phyloP scores from a whole-genome alignment of 1,284 basidiomycete genomes.

The Exsudoporus floridanus region DNA sequence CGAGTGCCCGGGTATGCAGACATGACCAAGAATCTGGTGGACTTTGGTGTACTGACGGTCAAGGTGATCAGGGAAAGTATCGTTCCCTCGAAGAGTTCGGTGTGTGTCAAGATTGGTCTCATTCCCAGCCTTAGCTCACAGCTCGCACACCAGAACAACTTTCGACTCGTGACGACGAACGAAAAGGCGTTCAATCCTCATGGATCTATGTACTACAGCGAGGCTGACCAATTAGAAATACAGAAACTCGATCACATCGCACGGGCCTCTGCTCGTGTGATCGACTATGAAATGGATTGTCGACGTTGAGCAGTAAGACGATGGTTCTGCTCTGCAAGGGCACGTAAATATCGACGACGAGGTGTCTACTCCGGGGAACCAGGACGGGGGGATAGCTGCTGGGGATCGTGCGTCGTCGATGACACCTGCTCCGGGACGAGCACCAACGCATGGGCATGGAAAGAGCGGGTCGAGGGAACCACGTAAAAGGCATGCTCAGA shows the following conservation, averaged over 20 bases:
- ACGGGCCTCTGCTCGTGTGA: conserved; percentile 66
- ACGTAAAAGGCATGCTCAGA: conserved; percentile 41
- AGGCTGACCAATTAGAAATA: conserved; percentile 65
- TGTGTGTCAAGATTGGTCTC: conserved; percentile 41
- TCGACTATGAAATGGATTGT: conserved; percentile 80
- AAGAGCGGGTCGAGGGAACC: conserved; percentile 47
- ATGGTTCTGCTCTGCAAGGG: conserved; percentile 38
- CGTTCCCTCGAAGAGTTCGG: conserved; percentile 73
- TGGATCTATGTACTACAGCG: conserved; percentile 66
- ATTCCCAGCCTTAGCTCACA: not conserved
- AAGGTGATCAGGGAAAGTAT: conserved; percentile 68
- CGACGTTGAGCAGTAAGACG: conserved; percentile 68
- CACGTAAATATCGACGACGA: conserved; percentile 32
- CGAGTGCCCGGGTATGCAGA: too few relatives aligned
- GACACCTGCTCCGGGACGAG: conserved; percentile 40
- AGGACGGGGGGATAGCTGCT: conserved; percentile 21
- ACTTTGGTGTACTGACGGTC: conserved; percentile 73
- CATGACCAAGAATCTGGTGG: conserved; percentile 64
- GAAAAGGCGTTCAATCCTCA: conserved; percentile 74
- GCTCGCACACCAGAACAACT: conserved; percentile 52
- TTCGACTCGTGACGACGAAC: conserved; percentile 69
- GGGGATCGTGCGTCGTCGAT: conserved; percentile 24
- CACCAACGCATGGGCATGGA: conserved; percentile 21
- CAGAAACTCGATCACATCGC: conserved; percentile 72
- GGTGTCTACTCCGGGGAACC: conserved; percentile 26